Conservation (phyloP, 2,329 filamentous ascomycete species). For the Polychaeton citri region DNA sequence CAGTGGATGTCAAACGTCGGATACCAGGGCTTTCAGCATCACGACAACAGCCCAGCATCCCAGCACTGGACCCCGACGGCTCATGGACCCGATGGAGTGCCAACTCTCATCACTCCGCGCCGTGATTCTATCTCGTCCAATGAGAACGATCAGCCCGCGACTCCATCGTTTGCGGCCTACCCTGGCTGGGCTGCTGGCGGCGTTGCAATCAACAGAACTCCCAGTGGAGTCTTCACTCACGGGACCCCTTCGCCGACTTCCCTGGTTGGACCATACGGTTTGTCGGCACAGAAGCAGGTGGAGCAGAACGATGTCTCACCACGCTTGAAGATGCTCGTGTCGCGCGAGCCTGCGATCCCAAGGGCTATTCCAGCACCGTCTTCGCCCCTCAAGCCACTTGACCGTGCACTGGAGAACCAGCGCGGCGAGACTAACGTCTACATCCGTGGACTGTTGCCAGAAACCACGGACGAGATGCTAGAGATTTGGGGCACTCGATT, state of each 20-base stretch:
- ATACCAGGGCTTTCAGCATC: constrained; percentile 31
- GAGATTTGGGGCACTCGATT: constrained; percentile 74
- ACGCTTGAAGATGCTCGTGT: constrained; percentile 31
- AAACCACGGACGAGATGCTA: constrained; percentile 85
- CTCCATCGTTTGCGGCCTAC: constrained; percentile 33
- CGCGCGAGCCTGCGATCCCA: constrained; percentile 72
- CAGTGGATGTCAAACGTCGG: constrained; percentile 27
- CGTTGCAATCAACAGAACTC: constrained; percentile 37
- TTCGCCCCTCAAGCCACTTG: constrained; percentile 76
- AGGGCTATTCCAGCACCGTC: constrained; percentile 79
- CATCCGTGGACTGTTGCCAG: constrained; percentile 88
- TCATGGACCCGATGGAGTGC: constrained; percentile 32
- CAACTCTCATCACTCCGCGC: constrained; percentile 37
- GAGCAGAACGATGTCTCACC: constrained; percentile 29
- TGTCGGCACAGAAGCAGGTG: constrained; percentile 23
- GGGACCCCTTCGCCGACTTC: constrained; percentile 39
- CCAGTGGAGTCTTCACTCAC: constrained; percentile 33
- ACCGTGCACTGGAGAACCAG: constrained; percentile 88
- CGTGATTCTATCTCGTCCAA: constrained; percentile 40
- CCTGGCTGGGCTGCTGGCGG: constrained; percentile 23
- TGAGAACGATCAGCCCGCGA: constrained; percentile 38
- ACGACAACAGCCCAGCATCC: constrained; percentile 34
- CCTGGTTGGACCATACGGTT: constrained; percentile 30
- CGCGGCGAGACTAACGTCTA: constrained; percentile 97
- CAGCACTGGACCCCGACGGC: constrained; percentile 30